phyloP scores from a whole-genome alignment of 352 stramenopile species.

The Phytophthora pseudosyringae region DNA sequence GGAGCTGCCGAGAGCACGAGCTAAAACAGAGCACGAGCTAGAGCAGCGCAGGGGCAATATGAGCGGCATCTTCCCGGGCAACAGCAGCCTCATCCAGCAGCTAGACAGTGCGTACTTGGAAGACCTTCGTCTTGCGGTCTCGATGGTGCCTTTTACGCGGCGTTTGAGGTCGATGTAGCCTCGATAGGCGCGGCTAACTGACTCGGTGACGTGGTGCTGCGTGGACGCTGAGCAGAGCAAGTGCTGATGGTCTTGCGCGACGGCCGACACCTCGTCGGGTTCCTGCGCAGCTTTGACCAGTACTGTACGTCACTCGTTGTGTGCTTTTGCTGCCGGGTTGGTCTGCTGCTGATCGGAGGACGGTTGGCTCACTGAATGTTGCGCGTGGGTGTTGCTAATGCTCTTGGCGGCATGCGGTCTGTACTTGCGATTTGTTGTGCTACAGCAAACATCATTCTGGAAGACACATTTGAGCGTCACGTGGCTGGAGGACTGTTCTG shows the following conservation, averaged over 20 bases:
- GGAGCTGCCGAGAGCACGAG: not conserved
- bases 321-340: not conserved
- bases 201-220: constrained; percentile 9
- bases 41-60: constrained; percentile 41
- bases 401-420: not conserved
- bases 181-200: constrained; percentile 8
- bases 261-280: constrained; percentile 95
- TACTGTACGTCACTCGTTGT: constrained; percentile 62
- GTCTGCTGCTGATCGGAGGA: not conserved
- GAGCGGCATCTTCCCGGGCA: constrained; percentile 82
- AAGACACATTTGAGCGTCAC: constrained; percentile 94
- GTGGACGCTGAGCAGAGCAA: constrained; percentile 62
- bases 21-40: constrained; percentile 3
- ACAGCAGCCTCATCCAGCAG: constrained; percentile 85
- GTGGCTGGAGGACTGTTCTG: constrained; percentile 91
- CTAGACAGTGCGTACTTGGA: constrained; percentile 70
- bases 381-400: constrained; percentile 1
- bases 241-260: constrained; percentile 95
- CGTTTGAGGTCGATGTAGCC: not conserved
- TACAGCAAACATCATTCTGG: constrained; percentile 96
- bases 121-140: not conserved
- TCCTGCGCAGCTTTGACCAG: constrained; percentile 88
- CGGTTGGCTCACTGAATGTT: constrained; percentile 8
- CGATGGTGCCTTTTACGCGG: constrained; percentile 5
- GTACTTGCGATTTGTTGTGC: not conserved